Evolutionary conservation across 2,329 filamentous ascomycete species (phyloP), one percentile per base, ranked within the genome.

Genomic region (Fusarium neocosmosporiellum): DNA sequence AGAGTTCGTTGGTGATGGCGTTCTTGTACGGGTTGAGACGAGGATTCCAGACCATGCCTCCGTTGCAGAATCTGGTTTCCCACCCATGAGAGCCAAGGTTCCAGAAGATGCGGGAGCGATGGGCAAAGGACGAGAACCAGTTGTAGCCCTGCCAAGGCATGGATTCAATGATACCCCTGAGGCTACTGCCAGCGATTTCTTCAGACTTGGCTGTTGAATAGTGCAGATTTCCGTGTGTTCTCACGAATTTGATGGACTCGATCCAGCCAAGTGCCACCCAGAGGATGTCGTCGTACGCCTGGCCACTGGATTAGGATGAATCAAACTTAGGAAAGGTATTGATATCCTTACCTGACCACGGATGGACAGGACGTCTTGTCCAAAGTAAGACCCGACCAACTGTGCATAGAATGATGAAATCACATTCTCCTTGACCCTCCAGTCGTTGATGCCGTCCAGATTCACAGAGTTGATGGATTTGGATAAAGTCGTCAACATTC

Each of bases 261-360:
- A 98, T 84, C 95, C 96, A 98, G 70, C 93, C 94, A 39, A 98
- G 87, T 3, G 97, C 94, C 1, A 98, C 94, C 96, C 96, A 98
- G 4, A 98, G 88, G 84, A 98, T 97, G 80, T 98, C 96, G 79
- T 98, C 96, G 80, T 92, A 97, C 0, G 96, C 96, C 85, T 96
- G 3, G 1, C 7, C 4, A n/a, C 11, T 43, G 33, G 31, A 11
- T 41, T 5, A 61, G 29, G 10, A 11, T 6, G 4, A 2, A 20
- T 5, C 9, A 7, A 20, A 7, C 10, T 5, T n/a, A 10, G 11
- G 7, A 3, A 6, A 16, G 14, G 2, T 5, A 0, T 3, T 4
- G 2, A 1, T 48, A 1, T 36, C 14, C 69, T 43, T 69, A 85
- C 84, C 79, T 91, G 81, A 65, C 90, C 89, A 50, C 94, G 88